Base-by-base conservation (phyloP, 2,329 filamentous ascomycete genomes). In the Calonectria pseudoreteaudii region DNA sequence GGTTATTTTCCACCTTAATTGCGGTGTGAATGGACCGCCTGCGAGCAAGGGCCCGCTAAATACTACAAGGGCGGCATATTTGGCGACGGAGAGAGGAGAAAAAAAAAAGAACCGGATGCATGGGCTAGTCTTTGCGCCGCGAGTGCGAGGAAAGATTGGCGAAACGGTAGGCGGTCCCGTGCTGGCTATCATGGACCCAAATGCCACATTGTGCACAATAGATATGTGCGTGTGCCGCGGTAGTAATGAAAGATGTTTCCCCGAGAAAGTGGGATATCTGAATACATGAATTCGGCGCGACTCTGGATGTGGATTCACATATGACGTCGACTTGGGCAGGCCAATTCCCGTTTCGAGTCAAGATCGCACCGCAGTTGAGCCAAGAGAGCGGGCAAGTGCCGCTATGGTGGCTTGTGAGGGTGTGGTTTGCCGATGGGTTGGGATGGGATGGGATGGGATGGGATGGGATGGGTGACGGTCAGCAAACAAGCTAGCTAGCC, bases 351-450 rank as follows among this genome's bases (percentile, higher is more conserved):
- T 68, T 62, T 68, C 34, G 34, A 68, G 34, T 26, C 52, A 66
- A 38, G 41, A 14, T 60, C 28, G 38, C 44, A 10, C 16, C 49
- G 47, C 47, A 66, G 38, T 47, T 68, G 44, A 28, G 30, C 36
- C 44, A 38, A 23, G 58, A 64, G 49, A 56, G 38, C 14, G 23
- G 31, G 36, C 36, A 72, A 68, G 31, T 56, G 65, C 65, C 66
- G 71, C 56, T 28, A 23, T 53, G 20, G 38, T 49, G 65, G 44
- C 20, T 67, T 44, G n/a, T 36, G 23, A 52, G 47, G n/a, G 52
- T 58, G 52, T 30, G 64, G 70, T 67, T 62, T 64, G 52, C 53
- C 70, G 64, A 64, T 67, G 64, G 44, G 68, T 56, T 50, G 36
- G 58, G 20, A 62, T 36, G 44, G 49, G n/a, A n/a, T n/a, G n/a